Conservation (phyloP, 768 basidiomycete species). For the Tricholoma hemisulphureum region DNA sequence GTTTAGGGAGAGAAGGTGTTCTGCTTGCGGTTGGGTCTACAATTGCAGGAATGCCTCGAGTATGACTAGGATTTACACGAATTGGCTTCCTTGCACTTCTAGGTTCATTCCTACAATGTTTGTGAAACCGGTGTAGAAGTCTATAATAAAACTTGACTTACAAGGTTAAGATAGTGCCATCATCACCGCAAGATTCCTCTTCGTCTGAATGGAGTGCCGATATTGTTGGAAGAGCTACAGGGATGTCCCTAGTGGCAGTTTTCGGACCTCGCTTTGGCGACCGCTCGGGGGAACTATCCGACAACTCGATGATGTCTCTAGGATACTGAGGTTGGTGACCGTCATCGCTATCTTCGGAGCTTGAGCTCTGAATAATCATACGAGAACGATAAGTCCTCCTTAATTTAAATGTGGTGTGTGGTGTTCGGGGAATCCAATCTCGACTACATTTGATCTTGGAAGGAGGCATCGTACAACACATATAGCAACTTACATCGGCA, state of each 20-base stretch:
- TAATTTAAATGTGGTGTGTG: not conserved
- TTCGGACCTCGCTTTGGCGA: constrained; percentile 4
- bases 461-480: not conserved
- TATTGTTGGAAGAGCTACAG: not conserved
- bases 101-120: constrained; percentile 44
- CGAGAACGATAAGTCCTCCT: constrained; percentile 18
- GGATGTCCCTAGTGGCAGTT: not conserved
- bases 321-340: constrained; percentile 18
- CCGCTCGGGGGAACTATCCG: constrained; percentile 22
- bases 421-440: not conserved
- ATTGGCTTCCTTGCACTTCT: constrained; percentile 47
- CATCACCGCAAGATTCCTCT: constrained; percentile 27
- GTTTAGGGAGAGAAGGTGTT: not conserved
- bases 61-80: constrained; percentile 13
- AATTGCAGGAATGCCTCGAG: constrained; percentile 4
- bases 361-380: constrained; percentile 37
- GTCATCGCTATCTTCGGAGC: constrained; percentile 24
- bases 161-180: constrained; percentile 39
- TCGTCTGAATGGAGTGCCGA: constrained; percentile 28
- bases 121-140: not conserved
- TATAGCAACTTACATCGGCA: not conserved
- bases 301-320: constrained; percentile 27
- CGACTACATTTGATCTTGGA: not conserved
- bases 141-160: constrained; percentile 23
- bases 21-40: not conserved